Percentiles rank a stretch among this genome's conserved stretches.
Evolutionary conservation across 768 basidiomycete species (phyloP).

Genomic region (Suillus brevipes): DNA sequence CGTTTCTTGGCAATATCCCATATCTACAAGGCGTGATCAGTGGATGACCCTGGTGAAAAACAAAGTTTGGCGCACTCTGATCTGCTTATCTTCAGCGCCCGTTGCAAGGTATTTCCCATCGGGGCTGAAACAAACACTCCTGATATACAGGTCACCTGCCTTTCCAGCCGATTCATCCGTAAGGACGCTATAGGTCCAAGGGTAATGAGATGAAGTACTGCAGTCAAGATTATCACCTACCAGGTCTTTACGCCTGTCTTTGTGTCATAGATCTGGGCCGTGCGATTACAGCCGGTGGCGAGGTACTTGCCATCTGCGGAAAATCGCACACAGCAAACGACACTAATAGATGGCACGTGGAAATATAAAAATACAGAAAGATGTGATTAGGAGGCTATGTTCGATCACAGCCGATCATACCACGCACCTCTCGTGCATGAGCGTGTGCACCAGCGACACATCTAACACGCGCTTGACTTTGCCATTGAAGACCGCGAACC

Average conservation of each 20-base stretch:
- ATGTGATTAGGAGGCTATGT: not conserved
- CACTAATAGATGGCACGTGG: constrained; percentile 20
- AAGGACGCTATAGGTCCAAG: constrained; percentile 54
- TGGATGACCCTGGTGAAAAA: not conserved
- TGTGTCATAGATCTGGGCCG: constrained; percentile 93
- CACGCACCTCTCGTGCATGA: constrained; percentile 86
- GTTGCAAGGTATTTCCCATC: constrained; percentile 32
- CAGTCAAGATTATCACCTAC: constrained; percentile 43
- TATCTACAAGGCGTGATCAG: constrained; percentile 21
- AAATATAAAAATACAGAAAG: constrained; percentile 4
- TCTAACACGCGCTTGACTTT: constrained; percentile 49
- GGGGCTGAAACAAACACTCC: constrained; percentile 34
- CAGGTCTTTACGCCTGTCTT: constrained; percentile 83
- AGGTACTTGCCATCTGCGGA: constrained; percentile 32
- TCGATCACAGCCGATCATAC: constrained; percentile 9
- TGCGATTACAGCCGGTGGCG: constrained; percentile 72
- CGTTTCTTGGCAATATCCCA: constrained; percentile 27
- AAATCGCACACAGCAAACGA: constrained; percentile 33
- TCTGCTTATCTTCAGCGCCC: constrained; percentile 35
- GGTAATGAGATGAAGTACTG: constrained; percentile 12
- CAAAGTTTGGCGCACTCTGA: constrained; percentile 27
- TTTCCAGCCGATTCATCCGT: constrained; percentile 73
- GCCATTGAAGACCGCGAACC: constrained; percentile 56
- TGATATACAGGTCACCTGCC: constrained; percentile 82
- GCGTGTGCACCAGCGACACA: constrained; percentile 68